Evolutionary conservation across 108 stramenopile species (phyloP), one percentile per base, ranked within the genome.

Genomic region (Cafeteria roenbergensis): DNA sequence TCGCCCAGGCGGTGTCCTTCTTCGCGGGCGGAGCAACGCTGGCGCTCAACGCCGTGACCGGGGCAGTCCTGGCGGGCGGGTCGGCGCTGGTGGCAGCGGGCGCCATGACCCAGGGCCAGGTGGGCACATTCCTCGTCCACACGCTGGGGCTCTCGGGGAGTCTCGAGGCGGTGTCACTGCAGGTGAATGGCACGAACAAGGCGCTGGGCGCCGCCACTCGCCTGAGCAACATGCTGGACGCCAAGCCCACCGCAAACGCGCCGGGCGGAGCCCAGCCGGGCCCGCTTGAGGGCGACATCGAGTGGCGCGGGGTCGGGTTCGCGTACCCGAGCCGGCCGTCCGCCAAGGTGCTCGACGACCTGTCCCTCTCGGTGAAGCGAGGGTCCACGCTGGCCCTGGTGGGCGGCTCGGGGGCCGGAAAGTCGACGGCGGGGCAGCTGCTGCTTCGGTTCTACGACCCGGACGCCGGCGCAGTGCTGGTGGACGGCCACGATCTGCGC

Each of bases 371-470:
- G 30, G 69, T 95, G 21, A 57, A 71, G 34, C 69, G 88, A 12
- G 91, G 91, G 28, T 71, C 86, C 35, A 85, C 90, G 55, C 77
- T 92, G 27, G 94, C 90, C 0, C 57, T 98, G 29, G 86, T 89
- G 1, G 97, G 97, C 20, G 74, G 84, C 29, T 90, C 87, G 72
- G 96, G 96, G 1, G 73, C 75, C 26, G 96, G 96, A 28, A 98
- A 94, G 68, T 78, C 80, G 17, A 92, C 91, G 12, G 36, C 92
- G 33, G 82, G 85, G 9, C 79, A 78, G 20, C 64, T 98, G 4
- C 71, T 98, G 62, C 80, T 84, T n/a, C 90, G 91, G 22, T 74
- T 98, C 55, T 93, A 92, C 69, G 53, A 67, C 34, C 88, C 91
- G 8, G 48, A 62, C 34, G 58, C 32, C 34, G 84, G 94, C 60